Evolutionary conservation across 2,329 filamentous ascomycete genomes (phyloP).

Genomic region (Epichloe scottii): DNA sequence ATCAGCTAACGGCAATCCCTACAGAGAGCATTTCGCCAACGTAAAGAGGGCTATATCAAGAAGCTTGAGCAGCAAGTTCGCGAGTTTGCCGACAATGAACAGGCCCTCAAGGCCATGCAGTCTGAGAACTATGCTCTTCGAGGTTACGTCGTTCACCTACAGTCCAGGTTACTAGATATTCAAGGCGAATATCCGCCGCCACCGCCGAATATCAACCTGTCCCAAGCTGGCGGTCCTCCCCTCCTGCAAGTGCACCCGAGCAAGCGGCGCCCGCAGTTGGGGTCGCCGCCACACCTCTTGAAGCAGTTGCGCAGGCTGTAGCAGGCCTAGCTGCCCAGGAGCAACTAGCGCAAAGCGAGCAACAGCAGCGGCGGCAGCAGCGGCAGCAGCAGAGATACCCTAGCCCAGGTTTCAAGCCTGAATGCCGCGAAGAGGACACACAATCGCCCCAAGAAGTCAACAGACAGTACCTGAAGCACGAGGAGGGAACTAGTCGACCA

Average conservation of each 20-base stretch:
- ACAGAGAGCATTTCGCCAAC: slow-evolving; percentile 89
- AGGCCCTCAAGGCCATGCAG: slow-evolving; percentile 68
- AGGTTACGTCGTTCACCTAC: slow-evolving; percentile 85
- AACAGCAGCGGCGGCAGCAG: slow-evolving; percentile 14
- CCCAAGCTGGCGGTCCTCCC: slow-evolving; percentile 16
- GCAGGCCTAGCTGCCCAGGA: slow-evolving; percentile 30
- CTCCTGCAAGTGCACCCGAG: slow-evolving; percentile 13
- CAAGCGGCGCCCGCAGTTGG: slow-evolving; percentile 15
- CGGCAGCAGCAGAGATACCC: slow-evolving; percentile 11
- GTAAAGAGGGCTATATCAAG: slow-evolving; percentile 97
- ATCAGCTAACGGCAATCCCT: background rate
- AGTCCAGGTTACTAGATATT: slow-evolving; percentile 72
- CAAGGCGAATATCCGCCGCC: slow-evolving; percentile 76
- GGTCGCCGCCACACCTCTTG: slow-evolving; percentile 27
- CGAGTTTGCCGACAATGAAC: slow-evolving; percentile 63
- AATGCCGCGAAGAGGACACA: slow-evolving; percentile 28
- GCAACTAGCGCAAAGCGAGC: slow-evolving; percentile 21
- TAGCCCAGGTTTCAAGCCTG: slow-evolving; percentile 23
- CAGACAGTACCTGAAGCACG: slow-evolving; percentile 37
- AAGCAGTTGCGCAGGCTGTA: slow-evolving; percentile 38
- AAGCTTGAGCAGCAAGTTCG: slow-evolving; percentile 90
- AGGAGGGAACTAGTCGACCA: slow-evolving; percentile 14
- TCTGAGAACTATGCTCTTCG: slow-evolving; percentile 81
- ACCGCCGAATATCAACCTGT: slow-evolving; percentile 65
- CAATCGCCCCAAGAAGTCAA: slow-evolving; percentile 41